Base-by-base conservation (phyloP, 805 yeast species). In the Debaryomyces tyrocola region DNA sequence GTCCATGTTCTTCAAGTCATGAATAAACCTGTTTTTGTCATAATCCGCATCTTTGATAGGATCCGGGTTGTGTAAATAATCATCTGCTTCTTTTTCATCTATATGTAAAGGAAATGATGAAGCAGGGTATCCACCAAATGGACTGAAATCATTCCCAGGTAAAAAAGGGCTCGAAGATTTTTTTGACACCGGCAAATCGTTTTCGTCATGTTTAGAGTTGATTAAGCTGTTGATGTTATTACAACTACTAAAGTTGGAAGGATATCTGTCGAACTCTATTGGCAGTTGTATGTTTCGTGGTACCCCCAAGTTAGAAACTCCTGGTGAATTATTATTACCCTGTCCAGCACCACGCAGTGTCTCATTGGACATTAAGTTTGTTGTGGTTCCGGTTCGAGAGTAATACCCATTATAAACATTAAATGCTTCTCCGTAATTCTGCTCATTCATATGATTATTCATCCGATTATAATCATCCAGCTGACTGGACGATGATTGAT, bases 51-150 rank as follows among this genome's bases (percentile, higher is more conserved):
- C 99, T 37, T 83, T 87, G 29, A 90, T 85, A 8, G 96, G 97
- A 64, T 91, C 97, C 1, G 98, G 98, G 66, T 92, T 92, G 67
- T 92, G 98, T 54, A 92, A 64, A 61, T 89, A 91, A 66, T 92
- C 99, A 69, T 92, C 99, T 9, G 87, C 85, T 67, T 92, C 99
- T 67, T 89, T 88, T 56, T 92, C 98, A 48, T 92, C 97, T 51
- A 92, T 82, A 55, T 80, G 84, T 45, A 92, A 71, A 1, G 98
- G 98, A 70, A 92, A 91, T 4, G 89, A 83, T 14, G 90, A 77
- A 7, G 96, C 95, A 0, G 98, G 98, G 65, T 88, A 91, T 10
- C 97, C 98, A 43, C 98, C 98, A 69, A 91, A 91, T 3, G 98
- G 98, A 37, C 86, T 81, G 53, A 83, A 83, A 58, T 85, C 92